Percentiles rank a stretch among this genome's conserved stretches.
Evolutionary conservation across 768 basidiomycete genomes (phyloP).

Genomic region (Boletales sp.): DNA sequence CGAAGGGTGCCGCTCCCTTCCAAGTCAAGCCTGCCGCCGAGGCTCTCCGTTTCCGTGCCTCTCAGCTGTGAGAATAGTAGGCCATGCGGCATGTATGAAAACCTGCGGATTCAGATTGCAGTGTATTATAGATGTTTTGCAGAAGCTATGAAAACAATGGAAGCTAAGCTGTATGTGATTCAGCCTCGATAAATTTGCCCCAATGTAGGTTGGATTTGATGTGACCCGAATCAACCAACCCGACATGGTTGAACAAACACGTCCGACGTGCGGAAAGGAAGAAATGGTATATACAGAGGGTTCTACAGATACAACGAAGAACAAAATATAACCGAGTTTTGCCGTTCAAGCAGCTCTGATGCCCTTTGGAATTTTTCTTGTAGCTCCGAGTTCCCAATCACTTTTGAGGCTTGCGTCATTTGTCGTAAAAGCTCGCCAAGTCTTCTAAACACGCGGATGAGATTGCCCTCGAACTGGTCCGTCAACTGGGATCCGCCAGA

Average conservation of each 20-base stretch:
- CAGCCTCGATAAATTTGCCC: too few species aligned
- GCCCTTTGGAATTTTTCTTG: constrained; percentile 92
- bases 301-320: constrained; percentile 77
- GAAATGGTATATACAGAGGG: background rate
- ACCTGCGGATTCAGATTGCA: too few species aligned
- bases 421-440: constrained; percentile 92
- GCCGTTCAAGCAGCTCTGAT: constrained; percentile 89
- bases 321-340: constrained; percentile 91
- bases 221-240: too few species aligned
- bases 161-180: too few species aligned
- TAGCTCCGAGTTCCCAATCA: constrained; percentile 92
- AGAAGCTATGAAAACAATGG: too few species aligned
- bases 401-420: constrained; percentile 94
- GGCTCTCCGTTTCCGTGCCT: constrained; percentile 48
- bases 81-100: constrained; percentile 1
- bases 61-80: background rate
- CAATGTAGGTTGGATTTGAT: too few species aligned
- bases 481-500: constrained; percentile 58
- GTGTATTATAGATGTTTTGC: too few species aligned
- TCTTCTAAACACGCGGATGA: constrained; percentile 95
- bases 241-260: too few species aligned
- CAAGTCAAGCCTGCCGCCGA: constrained; percentile 54
- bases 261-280: too few species aligned
- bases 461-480: constrained; percentile 93
- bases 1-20: constrained; percentile 54